Base-by-base conservation (phyloP, 371 early-diverging fungal species). In the Mortierella sp. region DNA sequence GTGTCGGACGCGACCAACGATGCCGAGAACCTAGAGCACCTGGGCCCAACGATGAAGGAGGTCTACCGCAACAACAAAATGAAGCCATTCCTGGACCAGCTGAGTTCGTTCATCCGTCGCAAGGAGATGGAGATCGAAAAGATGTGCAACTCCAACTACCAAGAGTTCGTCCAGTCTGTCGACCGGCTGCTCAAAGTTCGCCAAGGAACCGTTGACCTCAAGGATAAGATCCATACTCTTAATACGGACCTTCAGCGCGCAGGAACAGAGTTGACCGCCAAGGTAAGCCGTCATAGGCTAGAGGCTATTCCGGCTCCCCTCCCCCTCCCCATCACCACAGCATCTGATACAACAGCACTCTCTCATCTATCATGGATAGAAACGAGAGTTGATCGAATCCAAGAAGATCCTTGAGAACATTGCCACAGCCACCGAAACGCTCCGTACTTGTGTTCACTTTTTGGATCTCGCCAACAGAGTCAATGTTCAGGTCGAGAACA, bases 101-200 rank as follows among this genome's bases (percentile, higher is more conserved):
- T 98, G 10, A 86, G 87, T 53, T 49, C 83, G 51, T 92, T 97
- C 61, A 91, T 95, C 19, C 79, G 87, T 46, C 87, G 89, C 62
- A 97, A 97, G 71, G 98, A 98, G 73, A 86, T 87, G n/a, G 99
- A 99, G 81, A 99, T 99, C 68, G 97, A 97, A 82, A 90, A 92
- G 70, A 92, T 99, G 87, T 99, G 99, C 85, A 94, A 94, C 78
- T 87, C 90, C 64, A 94, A 99, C 80, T 96, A 97, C 73, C 95
- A 95, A 90, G 98, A 98, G 85, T 98, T 98, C 74, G 94, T 97
- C 10, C 94, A 94, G 70, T 91, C 96, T 1, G 95, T 98, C 0
- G 98, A 96, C 62, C 95, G 97, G 71, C 86, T 98, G 27, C 84
- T 97, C 39, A 95, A 95, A 82, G 96, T 98, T 26, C 88, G 97